phyloP scores from a whole-genome alignment of 768 basidiomycete species.

The Porpolomopsis calyptriformis region DNA sequence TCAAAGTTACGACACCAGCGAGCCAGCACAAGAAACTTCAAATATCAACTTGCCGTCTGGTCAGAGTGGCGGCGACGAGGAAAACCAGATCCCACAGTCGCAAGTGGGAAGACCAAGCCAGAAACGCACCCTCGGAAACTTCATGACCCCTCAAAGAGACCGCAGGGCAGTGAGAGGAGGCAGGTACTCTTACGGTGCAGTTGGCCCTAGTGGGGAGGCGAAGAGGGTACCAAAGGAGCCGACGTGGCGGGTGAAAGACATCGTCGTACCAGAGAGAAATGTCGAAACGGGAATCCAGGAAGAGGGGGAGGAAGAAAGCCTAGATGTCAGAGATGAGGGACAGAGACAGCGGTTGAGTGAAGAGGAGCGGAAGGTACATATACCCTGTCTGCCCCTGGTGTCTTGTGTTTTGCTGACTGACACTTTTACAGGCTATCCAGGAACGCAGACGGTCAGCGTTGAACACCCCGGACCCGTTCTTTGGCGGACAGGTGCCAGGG shows the following conservation, averaged over 20 bases:
- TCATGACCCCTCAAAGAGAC: constrained; percentile 49
- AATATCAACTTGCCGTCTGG: no score
- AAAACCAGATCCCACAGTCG: not conserved
- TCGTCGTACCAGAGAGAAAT: constrained; percentile 31
- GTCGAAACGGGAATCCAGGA: constrained; percentile 9
- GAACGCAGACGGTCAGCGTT: constrained; percentile 54
- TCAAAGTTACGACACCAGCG: not conserved
- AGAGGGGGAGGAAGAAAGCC: constrained; percentile 10
- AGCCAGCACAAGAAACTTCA: no score
- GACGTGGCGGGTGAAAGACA: constrained; percentile 47
- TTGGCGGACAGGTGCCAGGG: constrained; percentile 10
- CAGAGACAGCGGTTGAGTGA: constrained; percentile 22
- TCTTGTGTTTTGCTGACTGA: not conserved
- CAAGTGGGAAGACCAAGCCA: not conserved
- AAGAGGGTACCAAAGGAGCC: constrained; percentile 38
- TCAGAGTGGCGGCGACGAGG: no score
- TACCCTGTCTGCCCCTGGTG: not conserved
- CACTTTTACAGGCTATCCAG: constrained; percentile 39
- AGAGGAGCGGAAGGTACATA: constrained; percentile 36
- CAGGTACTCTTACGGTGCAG: constrained; percentile 35
- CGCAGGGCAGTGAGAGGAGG: constrained; percentile 9
- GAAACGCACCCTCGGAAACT: constrained; percentile 24
- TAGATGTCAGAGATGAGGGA: constrained; percentile 1
- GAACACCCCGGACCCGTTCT: constrained; percentile 27
- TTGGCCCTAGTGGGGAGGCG: constrained; percentile 24